phyloP scores from a whole-genome alignment of 2,329 filamentous ascomycete species.

The Aspergillus pseudoviridinutans region DNA sequence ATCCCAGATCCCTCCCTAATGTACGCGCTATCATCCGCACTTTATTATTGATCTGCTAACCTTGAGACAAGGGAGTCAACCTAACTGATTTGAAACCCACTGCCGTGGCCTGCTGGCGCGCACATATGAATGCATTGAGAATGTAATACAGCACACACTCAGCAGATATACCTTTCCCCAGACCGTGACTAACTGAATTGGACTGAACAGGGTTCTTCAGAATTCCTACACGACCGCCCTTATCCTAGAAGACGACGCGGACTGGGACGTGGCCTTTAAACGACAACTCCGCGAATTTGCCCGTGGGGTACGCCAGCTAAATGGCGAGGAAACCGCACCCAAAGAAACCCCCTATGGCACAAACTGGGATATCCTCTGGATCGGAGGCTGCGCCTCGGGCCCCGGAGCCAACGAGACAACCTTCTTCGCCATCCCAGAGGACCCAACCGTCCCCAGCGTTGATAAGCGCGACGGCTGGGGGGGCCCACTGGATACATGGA shows the following conservation, averaged over 20 bases:
- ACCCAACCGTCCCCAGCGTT: constrained; percentile 23
- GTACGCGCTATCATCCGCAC: constrained; percentile 3
- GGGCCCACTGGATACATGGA: constrained; percentile 18
- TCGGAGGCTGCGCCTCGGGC: constrained; percentile 46
- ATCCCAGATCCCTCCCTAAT: constrained; percentile 42
- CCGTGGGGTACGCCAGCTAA: constrained; percentile 27
- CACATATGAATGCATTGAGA: constrained; percentile 38
- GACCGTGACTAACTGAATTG: background rate
- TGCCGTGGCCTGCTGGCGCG: constrained; percentile 42
- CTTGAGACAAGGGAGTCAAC: constrained; percentile 7
- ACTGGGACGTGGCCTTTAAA: constrained; percentile 54
- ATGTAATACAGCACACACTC: constrained; percentile 1
- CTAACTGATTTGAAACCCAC: constrained; percentile 14
- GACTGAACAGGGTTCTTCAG: constrained; percentile 37
- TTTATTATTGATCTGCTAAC: constrained; percentile 4
- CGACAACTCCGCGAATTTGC: constrained; percentile 44
- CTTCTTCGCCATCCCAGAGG: constrained; percentile 27
- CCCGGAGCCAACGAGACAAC: constrained; percentile 25
- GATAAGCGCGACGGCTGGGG: constrained; percentile 17
- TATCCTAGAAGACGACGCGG: constrained; percentile 55
- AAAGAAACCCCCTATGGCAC: constrained; percentile 47
- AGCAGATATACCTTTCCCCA: background rate
- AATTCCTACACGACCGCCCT: constrained; percentile 46
- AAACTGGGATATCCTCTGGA: constrained; percentile 52
- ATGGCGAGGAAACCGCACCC: constrained; percentile 22